A percentile compares a stretch with the other conserved stretches of the same genome.
Evolutionary conservation across 2,329 filamentous ascomycete genomes (phyloP).

Genomic region (Elsinoe fawcettii): DNA sequence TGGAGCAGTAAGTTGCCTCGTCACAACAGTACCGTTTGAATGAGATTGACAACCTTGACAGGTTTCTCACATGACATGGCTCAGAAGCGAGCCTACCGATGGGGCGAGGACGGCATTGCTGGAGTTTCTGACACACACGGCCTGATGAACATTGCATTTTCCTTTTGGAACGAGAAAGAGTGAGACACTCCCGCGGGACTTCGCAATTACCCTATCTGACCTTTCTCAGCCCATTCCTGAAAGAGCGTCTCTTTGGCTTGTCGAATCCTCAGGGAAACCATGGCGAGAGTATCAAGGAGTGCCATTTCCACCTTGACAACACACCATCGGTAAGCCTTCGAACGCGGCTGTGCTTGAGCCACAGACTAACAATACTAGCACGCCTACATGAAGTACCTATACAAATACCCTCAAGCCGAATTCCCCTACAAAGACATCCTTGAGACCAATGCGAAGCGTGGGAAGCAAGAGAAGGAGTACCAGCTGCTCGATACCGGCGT

Average conservation of each 20-base stretch:
- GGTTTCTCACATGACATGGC: slow-evolving; percentile 94
- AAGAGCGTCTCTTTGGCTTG: slow-evolving; percentile 88
- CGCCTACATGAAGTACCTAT: slow-evolving; percentile 98
- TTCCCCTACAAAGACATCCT: slow-evolving; percentile 90
- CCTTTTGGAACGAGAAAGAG: slow-evolving; percentile 98
- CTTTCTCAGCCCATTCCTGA: slow-evolving; percentile 67
- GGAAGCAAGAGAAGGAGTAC: slow-evolving; percentile 75
- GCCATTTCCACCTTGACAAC: slow-evolving; percentile 93
- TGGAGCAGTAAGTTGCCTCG: slow-evolving; percentile 90
- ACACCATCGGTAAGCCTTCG: slow-evolving; percentile 58
- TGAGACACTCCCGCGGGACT: slow-evolving; percentile 36
- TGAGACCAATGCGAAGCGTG: slow-evolving; percentile 70
- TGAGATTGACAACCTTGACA: slow-evolving; percentile 30
- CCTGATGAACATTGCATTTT: slow-evolving; percentile 84
- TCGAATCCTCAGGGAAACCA: slow-evolving; percentile 97
- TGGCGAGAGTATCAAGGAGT: slow-evolving; percentile 94
- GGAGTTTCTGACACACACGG: slow-evolving; percentile 92
- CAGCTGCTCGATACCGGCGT: slow-evolving; percentile 82
- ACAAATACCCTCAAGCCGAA: slow-evolving; percentile 88
- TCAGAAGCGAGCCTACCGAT: slow-evolving; percentile 78
- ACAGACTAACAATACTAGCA: slow-evolving; percentile 50
- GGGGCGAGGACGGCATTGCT: slow-evolving; percentile 95
- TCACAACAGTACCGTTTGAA: neutral
- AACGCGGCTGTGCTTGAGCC: slow-evolving; percentile 18
- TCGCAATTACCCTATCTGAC: slow-evolving; percentile 33